Conservation (phyloP, 306 rosid genomes). For the Corylus heterophylla region DNA sequence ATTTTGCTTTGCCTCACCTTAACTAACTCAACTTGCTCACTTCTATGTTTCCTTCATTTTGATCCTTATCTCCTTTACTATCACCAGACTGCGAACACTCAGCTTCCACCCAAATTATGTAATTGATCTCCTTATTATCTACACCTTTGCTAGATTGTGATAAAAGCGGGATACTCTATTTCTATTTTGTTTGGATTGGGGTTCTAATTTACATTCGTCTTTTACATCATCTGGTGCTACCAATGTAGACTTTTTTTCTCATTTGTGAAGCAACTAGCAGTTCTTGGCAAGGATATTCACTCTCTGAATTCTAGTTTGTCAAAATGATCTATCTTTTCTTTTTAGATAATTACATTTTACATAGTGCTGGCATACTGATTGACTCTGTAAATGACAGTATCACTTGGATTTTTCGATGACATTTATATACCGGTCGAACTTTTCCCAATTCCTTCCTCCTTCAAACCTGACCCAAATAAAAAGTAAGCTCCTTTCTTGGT, state of each 20-base stretch:
- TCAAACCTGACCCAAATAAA: conserved; percentile 39
- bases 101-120: no score
- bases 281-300: conserved; percentile 6
- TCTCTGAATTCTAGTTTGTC: background rate
- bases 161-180: background rate
- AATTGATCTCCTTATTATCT: no score
- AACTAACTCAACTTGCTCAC: no score
- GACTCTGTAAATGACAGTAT: conserved; percentile 54
- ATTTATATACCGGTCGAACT: conserved; percentile 59
- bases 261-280: conserved; percentile 10
- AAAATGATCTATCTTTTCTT: background rate
- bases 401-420: conserved; percentile 86
- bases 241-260: background rate
- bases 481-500: conserved; percentile 40
- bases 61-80: no score
- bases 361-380: conserved; percentile 18
- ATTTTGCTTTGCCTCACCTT: no score
- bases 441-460: conserved; percentile 54
- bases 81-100: no score
- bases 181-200: background rate
- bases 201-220: conserved; percentile 7
- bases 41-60: no score
- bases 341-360: background rate
- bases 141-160: conserved; percentile 7
- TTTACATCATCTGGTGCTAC: background rate